Percentiles rank a stretch among this genome's conserved stretches.
These are phyloP conservation scores for Cystobasidium tubakii DNA, from an alignment of 768 basidiomycete genomes.

Conservation along the genomic window DNA sequence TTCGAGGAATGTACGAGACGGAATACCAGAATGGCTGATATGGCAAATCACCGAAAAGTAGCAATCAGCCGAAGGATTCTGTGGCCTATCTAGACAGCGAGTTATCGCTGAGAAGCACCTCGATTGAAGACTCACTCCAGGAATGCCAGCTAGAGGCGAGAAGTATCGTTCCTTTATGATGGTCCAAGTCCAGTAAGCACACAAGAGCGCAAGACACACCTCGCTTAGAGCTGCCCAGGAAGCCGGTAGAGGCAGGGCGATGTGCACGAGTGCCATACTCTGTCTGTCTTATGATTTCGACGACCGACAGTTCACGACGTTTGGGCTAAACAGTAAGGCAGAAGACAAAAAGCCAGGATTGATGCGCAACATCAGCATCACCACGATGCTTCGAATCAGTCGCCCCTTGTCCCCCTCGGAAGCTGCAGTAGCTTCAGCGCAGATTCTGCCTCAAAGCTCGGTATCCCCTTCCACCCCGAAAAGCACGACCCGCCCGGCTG, in stretches of 20 bases:
- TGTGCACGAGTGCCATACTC: background rate
- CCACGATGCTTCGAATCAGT: no score
- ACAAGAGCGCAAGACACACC: background rate
- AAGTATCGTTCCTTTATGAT: background rate
- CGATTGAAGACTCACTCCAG: constrained; percentile 5
- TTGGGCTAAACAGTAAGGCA: background rate
- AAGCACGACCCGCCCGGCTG: no score
- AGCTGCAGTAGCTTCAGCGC: no score
- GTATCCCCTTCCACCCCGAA: no score
- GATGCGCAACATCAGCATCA: no score
- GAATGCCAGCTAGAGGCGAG: constrained; percentile 5
- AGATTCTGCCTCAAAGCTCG: no score
- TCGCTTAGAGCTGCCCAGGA: background rate
- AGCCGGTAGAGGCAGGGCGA: background rate
- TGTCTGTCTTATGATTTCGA: background rate
- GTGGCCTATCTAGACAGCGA: no score
- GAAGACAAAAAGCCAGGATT: no score
- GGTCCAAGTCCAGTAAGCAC: background rate
- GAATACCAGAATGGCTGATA: background rate
- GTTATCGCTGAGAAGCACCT: no score
- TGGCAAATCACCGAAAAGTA: background rate
- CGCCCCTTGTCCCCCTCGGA: no score
- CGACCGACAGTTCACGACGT: background rate
- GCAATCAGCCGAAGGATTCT: no score
- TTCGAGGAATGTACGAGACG: background rate